Conservation (phyloP, 1,139 yeast genomes). For the Arxiozyma slooffiae region DNA sequence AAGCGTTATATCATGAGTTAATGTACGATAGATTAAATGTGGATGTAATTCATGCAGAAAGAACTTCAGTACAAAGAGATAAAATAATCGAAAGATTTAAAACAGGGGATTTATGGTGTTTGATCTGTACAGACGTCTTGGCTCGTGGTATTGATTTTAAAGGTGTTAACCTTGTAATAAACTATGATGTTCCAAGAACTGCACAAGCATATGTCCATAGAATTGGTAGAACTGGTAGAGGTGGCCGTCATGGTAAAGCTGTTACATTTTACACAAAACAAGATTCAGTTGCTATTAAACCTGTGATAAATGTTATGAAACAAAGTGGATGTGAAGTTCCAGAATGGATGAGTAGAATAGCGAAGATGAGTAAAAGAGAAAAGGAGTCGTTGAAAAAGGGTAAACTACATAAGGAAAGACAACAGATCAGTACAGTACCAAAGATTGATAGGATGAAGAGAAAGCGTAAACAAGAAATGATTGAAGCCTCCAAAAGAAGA, state of each 20-base stretch:
- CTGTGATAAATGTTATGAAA: slow-evolving; percentile 87
- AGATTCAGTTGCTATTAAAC: slow-evolving; percentile 65
- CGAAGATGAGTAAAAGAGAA: slow-evolving; percentile 59
- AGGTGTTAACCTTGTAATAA: slow-evolving; percentile 88
- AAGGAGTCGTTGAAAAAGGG: slow-evolving; percentile 55
- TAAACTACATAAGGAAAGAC: slow-evolving; percentile 38
- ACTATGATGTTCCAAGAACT: slow-evolving; percentile 90
- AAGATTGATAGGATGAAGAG: slow-evolving; percentile 55
- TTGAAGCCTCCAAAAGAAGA: slow-evolving; percentile 66
- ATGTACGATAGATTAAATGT: slow-evolving; percentile 85
- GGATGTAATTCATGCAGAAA: slow-evolving; percentile 92
- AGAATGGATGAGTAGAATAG: slow-evolving; percentile 71
- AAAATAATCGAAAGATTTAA: slow-evolving; percentile 75
- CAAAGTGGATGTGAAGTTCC: slow-evolving; percentile 74
- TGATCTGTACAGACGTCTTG: slow-evolving; percentile 91
- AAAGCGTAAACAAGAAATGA: slow-evolving; percentile 58
- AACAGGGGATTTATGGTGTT: slow-evolving; percentile 88
- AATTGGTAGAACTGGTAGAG: slow-evolving; percentile 98
- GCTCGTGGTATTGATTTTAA: slow-evolving; percentile 97
- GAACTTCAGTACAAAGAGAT: slow-evolving; percentile 83
- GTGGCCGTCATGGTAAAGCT: slow-evolving; percentile 77
- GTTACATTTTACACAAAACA: slow-evolving; percentile 90
- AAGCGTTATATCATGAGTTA: slow-evolving; percentile 86
- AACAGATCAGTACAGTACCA: slow-evolving; percentile 81
- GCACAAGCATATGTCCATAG: slow-evolving; percentile 96